These are phyloP conservation scores for Kentomonas sorsogonicus DNA, from an alignment of 208 protist species.

Conservation along the genomic window DNA sequence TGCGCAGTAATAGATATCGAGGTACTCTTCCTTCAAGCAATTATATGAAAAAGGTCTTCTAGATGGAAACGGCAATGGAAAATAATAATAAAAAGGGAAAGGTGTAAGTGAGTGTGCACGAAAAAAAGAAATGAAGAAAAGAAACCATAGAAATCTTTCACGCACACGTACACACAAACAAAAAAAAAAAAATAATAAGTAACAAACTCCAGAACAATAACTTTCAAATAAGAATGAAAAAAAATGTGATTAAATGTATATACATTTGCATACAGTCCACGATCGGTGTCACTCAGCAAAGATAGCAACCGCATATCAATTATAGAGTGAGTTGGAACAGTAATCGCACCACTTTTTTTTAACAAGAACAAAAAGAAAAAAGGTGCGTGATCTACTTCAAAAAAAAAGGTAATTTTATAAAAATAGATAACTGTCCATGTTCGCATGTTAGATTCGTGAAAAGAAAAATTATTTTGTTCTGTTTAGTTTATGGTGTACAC, in stretches of 20 bases:
- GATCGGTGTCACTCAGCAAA: too few species aligned
- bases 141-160: neutral
- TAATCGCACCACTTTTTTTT: slow-evolving; percentile 2
- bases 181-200: slow-evolving; percentile 8
- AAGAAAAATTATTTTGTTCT: too few species aligned
- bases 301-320: too few species aligned
- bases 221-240: slow-evolving; percentile 4
- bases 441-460: too few species aligned
- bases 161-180: slow-evolving; percentile 1
- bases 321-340: neutral
- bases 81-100: neutral
- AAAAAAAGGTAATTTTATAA: slow-evolving; percentile 14
- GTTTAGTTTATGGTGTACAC: too few species aligned
- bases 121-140: slow-evolving; percentile 5
- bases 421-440: too few species aligned
- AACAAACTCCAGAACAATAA: slow-evolving; percentile 2
- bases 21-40: too few species aligned
- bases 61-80: neutral
- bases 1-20: neutral
- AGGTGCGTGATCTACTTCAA: slow-evolving; percentile 2
- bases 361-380: neutral
- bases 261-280: neutral
- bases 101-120: neutral
- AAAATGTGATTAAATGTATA: slow-evolving; percentile 4
- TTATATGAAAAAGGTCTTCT: too few species aligned